Evolutionary conservation across 2,329 filamentous ascomycete species (phyloP).

Genomic region (Pseudogymnoascus sp.): DNA sequence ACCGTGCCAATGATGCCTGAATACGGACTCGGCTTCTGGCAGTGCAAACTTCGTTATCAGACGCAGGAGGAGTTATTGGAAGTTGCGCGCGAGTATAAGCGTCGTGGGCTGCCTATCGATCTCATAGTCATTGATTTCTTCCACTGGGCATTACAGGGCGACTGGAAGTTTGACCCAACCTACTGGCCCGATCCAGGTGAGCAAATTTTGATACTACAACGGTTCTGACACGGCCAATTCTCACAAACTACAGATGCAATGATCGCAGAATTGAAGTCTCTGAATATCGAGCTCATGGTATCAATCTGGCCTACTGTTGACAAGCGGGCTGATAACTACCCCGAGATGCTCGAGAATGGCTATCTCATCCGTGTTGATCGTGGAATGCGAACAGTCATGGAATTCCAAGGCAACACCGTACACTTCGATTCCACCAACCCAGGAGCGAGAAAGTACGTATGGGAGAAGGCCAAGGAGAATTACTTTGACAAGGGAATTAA

Average conservation of each 20-base stretch:
- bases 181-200: conserved; percentile 56
- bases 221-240: not conserved
- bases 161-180: conserved; percentile 56
- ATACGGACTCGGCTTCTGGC: conserved; percentile 60
- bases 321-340: conserved; percentile 46
- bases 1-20: conserved; percentile 57
- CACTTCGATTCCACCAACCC: conserved; percentile 59
- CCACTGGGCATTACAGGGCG: conserved; percentile 58
- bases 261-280: conserved; percentile 48
- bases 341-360: conserved; percentile 52
- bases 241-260: conserved; percentile 40
- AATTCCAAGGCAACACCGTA: conserved; percentile 48
- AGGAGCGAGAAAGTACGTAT: conserved; percentile 47
- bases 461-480: conserved; percentile 48
- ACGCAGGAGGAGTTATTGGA: conserved; percentile 54
- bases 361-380: conserved; percentile 52
- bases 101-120: conserved; percentile 48
- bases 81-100: conserved; percentile 51
- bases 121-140: conserved; percentile 62
- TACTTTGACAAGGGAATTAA: conserved; percentile 55
- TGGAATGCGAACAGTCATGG: conserved; percentile 48
- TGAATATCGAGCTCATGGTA: conserved; percentile 58
- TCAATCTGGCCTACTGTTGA: conserved; percentile 63
- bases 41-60: conserved; percentile 57
- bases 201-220: conserved; percentile 13